A percentile compares a stretch with the other conserved stretches of the same genome.
Evolutionary conservation across 2,329 filamentous ascomycete species (phyloP).

Genomic region (Colletotrichum sp.): DNA sequence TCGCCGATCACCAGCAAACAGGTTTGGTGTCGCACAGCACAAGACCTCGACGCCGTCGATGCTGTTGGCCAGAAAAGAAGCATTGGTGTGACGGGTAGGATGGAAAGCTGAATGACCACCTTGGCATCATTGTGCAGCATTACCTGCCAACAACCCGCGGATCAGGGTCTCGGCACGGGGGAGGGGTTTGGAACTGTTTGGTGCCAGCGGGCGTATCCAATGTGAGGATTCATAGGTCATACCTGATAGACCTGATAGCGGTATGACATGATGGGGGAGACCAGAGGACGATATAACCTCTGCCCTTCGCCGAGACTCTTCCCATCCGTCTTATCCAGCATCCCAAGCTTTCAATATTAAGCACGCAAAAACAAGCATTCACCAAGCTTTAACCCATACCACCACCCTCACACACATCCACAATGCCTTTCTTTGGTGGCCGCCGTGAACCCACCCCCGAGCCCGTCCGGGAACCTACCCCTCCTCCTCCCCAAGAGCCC

Average conservation of each 20-base stretch:
- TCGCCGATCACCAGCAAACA: slow-evolving; percentile 15
- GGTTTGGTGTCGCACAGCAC: slow-evolving; percentile 11
- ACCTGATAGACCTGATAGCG: neutral
- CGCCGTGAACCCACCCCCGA: slow-evolving; percentile 32
- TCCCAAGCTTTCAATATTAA: slow-evolving; percentile 5
- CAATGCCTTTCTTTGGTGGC: slow-evolving; percentile 28
- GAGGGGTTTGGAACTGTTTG: neutral
- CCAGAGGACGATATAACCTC: slow-evolving; percentile 4
- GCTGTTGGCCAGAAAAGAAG: neutral
- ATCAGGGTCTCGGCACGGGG: slow-evolving; percentile 10
- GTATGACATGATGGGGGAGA: neutral
- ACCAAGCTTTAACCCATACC: neutral
- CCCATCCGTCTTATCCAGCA: slow-evolving; percentile 14
- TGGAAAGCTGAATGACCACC: neutral
- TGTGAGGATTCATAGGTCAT: neutral
- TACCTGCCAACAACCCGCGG: neutral
- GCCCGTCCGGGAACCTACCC: slow-evolving; percentile 29
- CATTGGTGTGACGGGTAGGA: neutral
- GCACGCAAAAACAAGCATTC: slow-evolving; percentile 2
- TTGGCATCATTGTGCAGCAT: slow-evolving; percentile 22
- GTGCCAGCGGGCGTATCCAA: neutral
- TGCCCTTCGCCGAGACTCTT: slow-evolving; percentile 2
- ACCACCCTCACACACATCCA: neutral
- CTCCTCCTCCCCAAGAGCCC: slow-evolving; percentile 30
- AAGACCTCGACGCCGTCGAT: neutral